Evolutionary conservation across 2,329 filamentous ascomycete genomes (phyloP), one percentile per base, ranked within the genome.

Genomic region (Cryphonectria naterciae): DNA sequence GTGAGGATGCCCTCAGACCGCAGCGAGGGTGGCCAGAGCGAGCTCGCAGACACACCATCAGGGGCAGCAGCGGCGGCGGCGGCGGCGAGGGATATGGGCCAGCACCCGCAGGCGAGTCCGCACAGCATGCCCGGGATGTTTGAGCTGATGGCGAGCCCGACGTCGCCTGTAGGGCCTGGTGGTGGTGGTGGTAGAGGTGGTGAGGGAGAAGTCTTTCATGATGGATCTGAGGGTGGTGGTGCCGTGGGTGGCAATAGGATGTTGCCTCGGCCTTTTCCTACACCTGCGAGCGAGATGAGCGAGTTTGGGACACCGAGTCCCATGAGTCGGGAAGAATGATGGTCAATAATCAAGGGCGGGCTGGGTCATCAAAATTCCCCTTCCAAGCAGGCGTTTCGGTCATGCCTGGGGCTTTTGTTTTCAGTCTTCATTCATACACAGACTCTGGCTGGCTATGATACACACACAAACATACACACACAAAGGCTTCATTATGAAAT

Each of bases 101-200:
- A 70, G 75, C 28, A 54, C 72, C 54, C 70, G 73, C 56, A 67
- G 68, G 39, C 60, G 49, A 61, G 74, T 69, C 52, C 67, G 17
- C 77, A 80, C 41, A 78, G 74, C 5, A 76, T 78, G 32, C 73
- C 79, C 8, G 79, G 79, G 25, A 77, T 80, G 28, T 83, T 81
- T 65, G 86, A 87, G 76, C 74, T 88, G 52, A 81, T 85, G 68
- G 85, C 83, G 32, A 56, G 46, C 22, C 56, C 71, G 32, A 39
- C 25, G 28, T 17, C 22, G 46, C 56, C 46, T 22, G 17, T 46
- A 6, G 43, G 43, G 5, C 43, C 43, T 8, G 58, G 13, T 2
- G 37, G 10, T 22, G 63, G 35, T 19, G 58, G 32, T 43, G 37
- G 61, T 19, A 32, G 28, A 32, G 28, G 28, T 32, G 60, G 32